Evolutionary conservation across 305 asterid species (phyloP), one percentile per base, ranked within the genome.

Genomic region (Striga hermonthica): DNA sequence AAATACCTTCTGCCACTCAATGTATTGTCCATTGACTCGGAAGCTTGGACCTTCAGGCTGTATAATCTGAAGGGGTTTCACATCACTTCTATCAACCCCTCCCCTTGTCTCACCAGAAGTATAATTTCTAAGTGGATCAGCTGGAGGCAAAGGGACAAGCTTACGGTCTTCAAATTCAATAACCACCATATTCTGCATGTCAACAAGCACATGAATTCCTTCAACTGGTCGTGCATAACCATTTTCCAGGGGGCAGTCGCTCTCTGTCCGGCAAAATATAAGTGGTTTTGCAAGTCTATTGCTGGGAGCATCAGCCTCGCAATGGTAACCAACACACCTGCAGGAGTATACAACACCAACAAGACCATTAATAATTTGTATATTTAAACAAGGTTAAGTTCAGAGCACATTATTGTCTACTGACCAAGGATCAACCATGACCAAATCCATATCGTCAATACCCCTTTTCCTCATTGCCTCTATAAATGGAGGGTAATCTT

Each of bases 381-480:
- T 22, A 60, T 12, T 35, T 57, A 52, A 22, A 69, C 52, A 47
- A 50, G 57, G 62, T 62, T 50, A 43, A 16, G 39, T 6, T 58
- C 60, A 28, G 50, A 37, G 44, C 62, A 48, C 58, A 44, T 63
- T 39, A 61, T 34, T 69, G 41, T 58, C 68, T 63, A 77, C 96
- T 75, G 70, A 90, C 99, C 99, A 93, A 9, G 95, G 85, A 80
- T 93, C 99, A 71, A 93, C 99, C 99, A 93, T 93, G 80, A 93
- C 99, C 70, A 93, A 88, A 71, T 93, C 96, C 97, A 93, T 84
- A 72, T 93, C 97, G 76, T 93, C 96, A 66, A 93, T 88, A 39
- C 99, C 99, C 86, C 99, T 82, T 83, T 81, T 93, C 84, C 84
- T 93, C 97, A 93, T 90, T 70, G 97, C 99, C 68, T 93, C 97